Evolutionary conservation across 2,329 filamentous ascomycete genomes (phyloP), one percentile per base, ranked within the genome.

Genomic region (Nigrograna mackinnonii): DNA sequence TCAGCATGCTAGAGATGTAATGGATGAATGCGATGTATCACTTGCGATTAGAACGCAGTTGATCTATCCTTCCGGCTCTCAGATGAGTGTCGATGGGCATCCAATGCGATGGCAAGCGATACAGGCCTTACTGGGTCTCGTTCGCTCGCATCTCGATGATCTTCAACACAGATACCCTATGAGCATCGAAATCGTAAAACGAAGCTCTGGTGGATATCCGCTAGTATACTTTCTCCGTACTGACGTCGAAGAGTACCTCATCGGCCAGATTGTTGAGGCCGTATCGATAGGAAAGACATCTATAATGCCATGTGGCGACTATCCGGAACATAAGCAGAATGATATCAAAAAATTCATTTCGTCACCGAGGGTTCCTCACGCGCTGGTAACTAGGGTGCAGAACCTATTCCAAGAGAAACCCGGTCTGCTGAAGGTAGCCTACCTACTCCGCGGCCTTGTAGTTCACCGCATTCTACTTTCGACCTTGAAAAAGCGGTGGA

Each of bases 371-470:
- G 50, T 69, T 5, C 33, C 40, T 3, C 36, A 28, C 1, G 41
- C 49, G 21, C 28, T 58, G 4, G 22, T 49, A 0, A 43, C 55
- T 4, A 47, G 43, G 5, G 44, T 72, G 11, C 38, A 50, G 2
- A 35, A 24, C 0, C 28, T 70, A 6, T 69, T 75, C 31, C 44
- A 48, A 4, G 67, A 70, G 18, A 63, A 61, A 4, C 51, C 50
- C n/a, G 36, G 68, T 2, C 79, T 79, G 70, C 68, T 70, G 44
- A 58, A 63, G 11, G 41, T 47, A 0, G 47, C 86, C 0, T 75
- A 82, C 6, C 72, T 87, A 0, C 59, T 90, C 0, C 79, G 86
- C 0, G 86, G 86, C 0, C 66, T 89, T 0, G 58, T 90, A 0
- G 73, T 80, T 0, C 75, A 83, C 41, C 69, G 78, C 0, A 80